These are phyloP conservation scores for Mollisiaceae sp. DNA, from an alignment of 2,329 filamentous ascomycete genomes.

Conservation along the genomic window DNA sequence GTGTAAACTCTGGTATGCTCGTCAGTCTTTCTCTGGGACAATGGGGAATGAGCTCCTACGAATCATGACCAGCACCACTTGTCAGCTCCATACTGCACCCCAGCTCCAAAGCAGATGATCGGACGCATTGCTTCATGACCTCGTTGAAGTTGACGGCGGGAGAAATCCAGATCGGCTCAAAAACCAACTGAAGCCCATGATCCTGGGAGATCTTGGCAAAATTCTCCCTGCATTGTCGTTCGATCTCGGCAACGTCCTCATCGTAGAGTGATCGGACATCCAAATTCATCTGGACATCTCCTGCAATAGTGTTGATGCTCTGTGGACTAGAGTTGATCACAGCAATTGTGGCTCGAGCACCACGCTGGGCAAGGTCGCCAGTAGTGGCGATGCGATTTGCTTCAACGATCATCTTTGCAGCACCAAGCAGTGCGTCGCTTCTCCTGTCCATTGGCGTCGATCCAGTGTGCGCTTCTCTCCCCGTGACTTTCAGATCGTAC, in stretches of 20 bases:
- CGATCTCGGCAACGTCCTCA: constrained; percentile 5
- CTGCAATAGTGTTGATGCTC: constrained; percentile 12
- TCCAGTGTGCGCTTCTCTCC: constrained; percentile 34
- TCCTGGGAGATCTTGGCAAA: constrained; percentile 7
- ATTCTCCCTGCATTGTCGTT: constrained; percentile 1
- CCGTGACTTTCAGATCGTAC: constrained; percentile 68
- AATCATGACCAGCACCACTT: constrained; percentile 11
- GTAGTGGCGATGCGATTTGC: constrained; percentile 8
- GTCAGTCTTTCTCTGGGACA: background rate
- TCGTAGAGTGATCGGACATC: constrained; percentile 7
- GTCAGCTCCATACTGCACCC: constrained; percentile 10
- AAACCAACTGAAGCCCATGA: constrained; percentile 2
- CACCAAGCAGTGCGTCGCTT: constrained; percentile 9
- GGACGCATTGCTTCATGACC: constrained; percentile 6
- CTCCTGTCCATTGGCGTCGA: constrained; percentile 46
- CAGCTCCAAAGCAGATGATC: constrained; percentile 5
- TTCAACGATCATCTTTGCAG: constrained; percentile 17
- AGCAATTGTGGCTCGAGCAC: constrained; percentile 9
- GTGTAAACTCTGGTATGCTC: constrained; percentile 43
- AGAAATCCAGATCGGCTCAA: constrained; percentile 6
- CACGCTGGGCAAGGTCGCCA: background rate
- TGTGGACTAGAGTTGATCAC: constrained; percentile 8
- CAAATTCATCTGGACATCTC: constrained; percentile 9
- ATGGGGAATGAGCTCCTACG: background rate
- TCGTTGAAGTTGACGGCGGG: constrained; percentile 10